Evolutionary conservation across 331 rosid species (phyloP), one percentile per base, ranked within the genome.

Genomic region (Phaseolus coccineus): DNA sequence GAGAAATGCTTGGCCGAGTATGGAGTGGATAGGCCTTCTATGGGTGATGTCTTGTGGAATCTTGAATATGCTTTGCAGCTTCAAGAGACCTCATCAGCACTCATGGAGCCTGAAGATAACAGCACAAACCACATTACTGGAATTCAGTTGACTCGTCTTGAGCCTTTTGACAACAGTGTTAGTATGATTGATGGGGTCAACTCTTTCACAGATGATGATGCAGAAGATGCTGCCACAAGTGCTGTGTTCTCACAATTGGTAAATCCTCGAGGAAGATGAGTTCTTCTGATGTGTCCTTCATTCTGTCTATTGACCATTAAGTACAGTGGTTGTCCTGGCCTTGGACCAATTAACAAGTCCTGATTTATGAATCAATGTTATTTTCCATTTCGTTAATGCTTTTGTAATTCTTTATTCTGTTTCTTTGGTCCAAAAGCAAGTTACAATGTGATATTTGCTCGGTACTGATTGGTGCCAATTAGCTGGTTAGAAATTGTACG

Each of bases 201-300:
- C 84, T 87, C 96, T 0, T 82, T 85, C 50, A 85, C 94, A 0
- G 94, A 90, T 31, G 96, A 89, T 6, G 98, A 92, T 30, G 76
- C 80, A 13, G 96, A 93, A 87, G 94, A 90, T 77, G 96, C 58
- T 79, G 84, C 99, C 27, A 93, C 99, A 39, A 95, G 97, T 87
- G 94, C 96, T 22, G 99, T 95, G 61, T 95, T 95, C 86, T 95
- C 99, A 3, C 99, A 95, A 83, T 90, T 95, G 46, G 99, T 95
- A 53, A 87, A 95, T 86, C 99, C 99, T 68, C 89, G 97, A 0
- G 99, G 99, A 69, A 87, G 99, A 87, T 95, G 90, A 93, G 86
- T 77, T 35, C 6, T 35, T 76, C 77, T 50, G 40, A 63, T 70
- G 39, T 50, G 56, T 72, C 37, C 27, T 37, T 77, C 71, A 73